These are phyloP conservation scores for Kodamaea plutei DNA, from an alignment of 1,139 yeast species.

Conservation along the genomic window DNA sequence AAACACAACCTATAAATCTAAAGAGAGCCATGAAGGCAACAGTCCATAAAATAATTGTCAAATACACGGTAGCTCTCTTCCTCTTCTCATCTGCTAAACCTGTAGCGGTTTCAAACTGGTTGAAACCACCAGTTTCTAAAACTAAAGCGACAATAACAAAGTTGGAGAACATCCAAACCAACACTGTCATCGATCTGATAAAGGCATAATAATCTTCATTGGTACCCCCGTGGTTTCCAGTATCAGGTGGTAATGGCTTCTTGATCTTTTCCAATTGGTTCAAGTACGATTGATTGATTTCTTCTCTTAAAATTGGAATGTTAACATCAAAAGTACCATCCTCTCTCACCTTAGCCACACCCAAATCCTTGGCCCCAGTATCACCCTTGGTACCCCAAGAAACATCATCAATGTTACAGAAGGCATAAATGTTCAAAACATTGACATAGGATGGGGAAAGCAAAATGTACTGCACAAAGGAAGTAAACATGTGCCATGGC, in stretches of 20 bases:
- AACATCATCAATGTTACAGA: conserved; percentile 48
- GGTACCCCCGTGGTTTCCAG: conserved; percentile 33
- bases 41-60: conserved; percentile 73
- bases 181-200: conserved; percentile 74
- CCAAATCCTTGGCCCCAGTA: conserved; percentile 42
- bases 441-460: conserved; percentile 47
- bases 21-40: conserved; percentile 78
- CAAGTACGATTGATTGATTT: conserved; percentile 57
- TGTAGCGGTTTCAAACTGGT: conserved; percentile 24
- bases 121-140: conserved; percentile 63
- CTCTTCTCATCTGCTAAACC: conserved; percentile 12
- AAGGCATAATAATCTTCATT: conserved; percentile 75
- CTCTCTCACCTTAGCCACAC: conserved; percentile 59
- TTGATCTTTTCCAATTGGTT: conserved; percentile 61
- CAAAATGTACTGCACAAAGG: conserved; percentile 43
- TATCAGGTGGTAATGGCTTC: conserved; percentile 29
- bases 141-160: conserved; percentile 69
- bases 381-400: conserved; percentile 53
- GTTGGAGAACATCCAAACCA: conserved; percentile 76
- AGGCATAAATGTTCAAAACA: conserved; percentile 47
- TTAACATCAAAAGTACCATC: conserved; percentile 66
- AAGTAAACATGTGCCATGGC: conserved; percentile 52
- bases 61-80: conserved; percentile 44
- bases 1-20: conserved; percentile 63
- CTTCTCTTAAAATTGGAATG: conserved; percentile 60